Evolutionary conservation across 2,329 filamentous ascomycete genomes (phyloP).

Genomic region (Ilyonectria sp.): DNA sequence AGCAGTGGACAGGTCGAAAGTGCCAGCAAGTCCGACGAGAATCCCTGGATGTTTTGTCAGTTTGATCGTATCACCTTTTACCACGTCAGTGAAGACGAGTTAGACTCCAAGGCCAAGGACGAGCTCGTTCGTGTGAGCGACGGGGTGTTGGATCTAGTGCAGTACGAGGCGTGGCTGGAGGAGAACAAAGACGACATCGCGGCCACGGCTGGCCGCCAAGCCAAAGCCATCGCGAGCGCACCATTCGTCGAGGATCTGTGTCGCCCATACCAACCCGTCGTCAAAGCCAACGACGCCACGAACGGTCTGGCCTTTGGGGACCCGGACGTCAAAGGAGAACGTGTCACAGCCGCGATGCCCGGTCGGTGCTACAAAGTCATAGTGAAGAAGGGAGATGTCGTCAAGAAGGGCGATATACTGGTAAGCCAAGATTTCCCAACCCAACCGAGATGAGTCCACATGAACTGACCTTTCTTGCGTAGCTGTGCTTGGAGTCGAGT

Average conservation of each 20-base stretch:
- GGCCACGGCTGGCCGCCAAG: constrained; percentile 38
- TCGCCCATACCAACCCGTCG: constrained; percentile 43
- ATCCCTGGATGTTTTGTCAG: constrained; percentile 49
- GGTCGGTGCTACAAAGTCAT: constrained; percentile 54
- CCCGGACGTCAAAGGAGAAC: constrained; percentile 39
- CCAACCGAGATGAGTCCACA: neutral
- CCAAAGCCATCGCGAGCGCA: constrained; percentile 44
- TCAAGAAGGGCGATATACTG: constrained; percentile 49
- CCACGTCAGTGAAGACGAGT: constrained; percentile 45
- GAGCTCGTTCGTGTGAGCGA: constrained; percentile 48
- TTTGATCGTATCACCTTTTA: constrained; percentile 56
- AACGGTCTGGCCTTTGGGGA: neutral
- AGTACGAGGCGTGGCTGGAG: constrained; percentile 53
- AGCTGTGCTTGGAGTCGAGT: constrained; percentile 54
- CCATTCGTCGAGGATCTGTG: constrained; percentile 51
- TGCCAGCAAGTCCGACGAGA: constrained; percentile 2
- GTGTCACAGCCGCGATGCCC: constrained; percentile 51
- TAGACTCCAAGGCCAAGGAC: constrained; percentile 42
- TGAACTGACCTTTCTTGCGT: constrained; percentile 14
- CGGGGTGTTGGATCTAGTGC: constrained; percentile 48
- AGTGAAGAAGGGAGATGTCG: constrained; percentile 44
- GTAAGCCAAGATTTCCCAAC: constrained; percentile 34
- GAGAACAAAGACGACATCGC: constrained; percentile 48
- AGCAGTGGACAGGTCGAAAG: neutral
- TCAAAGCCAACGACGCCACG: neutral